Percentiles rank a stretch among this genome's conserved stretches.
phyloP scores from a whole-genome alignment of 768 basidiomycete species.

The Fibroporia radiculosa region DNA sequence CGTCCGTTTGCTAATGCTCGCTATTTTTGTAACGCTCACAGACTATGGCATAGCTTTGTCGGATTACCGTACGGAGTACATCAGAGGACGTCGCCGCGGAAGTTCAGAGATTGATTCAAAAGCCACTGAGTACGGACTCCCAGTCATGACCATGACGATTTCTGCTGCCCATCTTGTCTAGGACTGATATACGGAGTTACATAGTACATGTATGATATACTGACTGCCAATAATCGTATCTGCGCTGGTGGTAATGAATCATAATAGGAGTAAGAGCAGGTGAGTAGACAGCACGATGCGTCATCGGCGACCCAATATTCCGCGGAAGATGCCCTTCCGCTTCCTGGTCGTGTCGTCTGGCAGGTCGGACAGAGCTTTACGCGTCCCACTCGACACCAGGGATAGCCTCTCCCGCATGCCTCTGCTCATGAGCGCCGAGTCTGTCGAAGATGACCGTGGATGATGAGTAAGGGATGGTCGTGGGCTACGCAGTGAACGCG shows the following conservation, averaged over 20 bases:
- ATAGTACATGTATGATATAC: conserved; percentile 6
- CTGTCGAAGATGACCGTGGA: conserved; percentile 21
- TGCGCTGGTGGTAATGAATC: background rate
- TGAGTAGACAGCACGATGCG: background rate
- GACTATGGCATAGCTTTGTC: conserved; percentile 62
- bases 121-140: conserved; percentile 25
- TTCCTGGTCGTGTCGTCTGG: conserved; percentile 19
- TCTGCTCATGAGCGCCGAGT: conserved; percentile 17
- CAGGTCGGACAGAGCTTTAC: conserved; percentile 6
- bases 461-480: conserved; percentile 15
- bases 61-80: conserved; percentile 89
- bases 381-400: conserved; percentile 5
- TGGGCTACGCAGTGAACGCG: conserved; percentile 3
- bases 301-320: conserved; percentile 32
- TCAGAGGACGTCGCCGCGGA: conserved; percentile 82
- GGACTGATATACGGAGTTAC: conserved; percentile 2
- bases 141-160: background rate
- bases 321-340: conserved; percentile 33
- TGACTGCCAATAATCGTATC: conserved; percentile 3
- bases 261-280: background rate
- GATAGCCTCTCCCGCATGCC: conserved; percentile 2
- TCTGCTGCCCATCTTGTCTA: background rate
- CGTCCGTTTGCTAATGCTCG: conserved; percentile 12
- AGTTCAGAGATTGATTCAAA: conserved; percentile 47
- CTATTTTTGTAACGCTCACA: background rate